These are phyloP conservation scores for Boletales sp. DNA, from an alignment of 768 basidiomycete genomes.

Conservation along the genomic window DNA sequence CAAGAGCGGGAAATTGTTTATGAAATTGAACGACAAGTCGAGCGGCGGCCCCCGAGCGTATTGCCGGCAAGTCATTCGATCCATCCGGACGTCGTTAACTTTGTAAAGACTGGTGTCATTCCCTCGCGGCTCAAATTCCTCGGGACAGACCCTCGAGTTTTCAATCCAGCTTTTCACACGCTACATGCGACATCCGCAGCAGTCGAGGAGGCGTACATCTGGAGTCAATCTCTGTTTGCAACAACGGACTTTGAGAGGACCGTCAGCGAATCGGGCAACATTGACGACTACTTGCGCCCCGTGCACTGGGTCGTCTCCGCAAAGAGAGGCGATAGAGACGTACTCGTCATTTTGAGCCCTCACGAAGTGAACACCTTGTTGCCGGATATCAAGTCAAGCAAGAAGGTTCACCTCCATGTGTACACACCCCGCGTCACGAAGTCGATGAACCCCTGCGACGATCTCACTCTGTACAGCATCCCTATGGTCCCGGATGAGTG, in stretches of 20 bases:
- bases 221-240: conserved; percentile 7
- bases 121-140: background rate
- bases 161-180: conserved; percentile 14
- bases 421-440: too few species aligned
- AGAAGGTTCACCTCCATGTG: too few species aligned
- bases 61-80: conserved; percentile 16
- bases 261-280: background rate
- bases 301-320: too few species aligned
- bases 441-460: too few species aligned
- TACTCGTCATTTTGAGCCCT: too few species aligned
- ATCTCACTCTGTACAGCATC: too few species aligned
- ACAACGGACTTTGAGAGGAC: conserved; percentile 5
- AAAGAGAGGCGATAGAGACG: too few species aligned
- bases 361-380: too few species aligned
- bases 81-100: background rate
- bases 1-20: conserved; percentile 43
- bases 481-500: too few species aligned
- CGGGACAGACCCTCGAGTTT: conserved; percentile 9
- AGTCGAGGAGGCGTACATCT: conserved; percentile 17
- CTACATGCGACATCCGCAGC: background rate
- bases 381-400: too few species aligned
- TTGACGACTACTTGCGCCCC: conserved; percentile 4
- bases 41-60: conserved; percentile 30
- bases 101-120: conserved; percentile 28
- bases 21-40: conserved; percentile 37